Conservation (phyloP, 2,329 filamentous ascomycete genomes). For the Aspergillus sp. region DNA sequence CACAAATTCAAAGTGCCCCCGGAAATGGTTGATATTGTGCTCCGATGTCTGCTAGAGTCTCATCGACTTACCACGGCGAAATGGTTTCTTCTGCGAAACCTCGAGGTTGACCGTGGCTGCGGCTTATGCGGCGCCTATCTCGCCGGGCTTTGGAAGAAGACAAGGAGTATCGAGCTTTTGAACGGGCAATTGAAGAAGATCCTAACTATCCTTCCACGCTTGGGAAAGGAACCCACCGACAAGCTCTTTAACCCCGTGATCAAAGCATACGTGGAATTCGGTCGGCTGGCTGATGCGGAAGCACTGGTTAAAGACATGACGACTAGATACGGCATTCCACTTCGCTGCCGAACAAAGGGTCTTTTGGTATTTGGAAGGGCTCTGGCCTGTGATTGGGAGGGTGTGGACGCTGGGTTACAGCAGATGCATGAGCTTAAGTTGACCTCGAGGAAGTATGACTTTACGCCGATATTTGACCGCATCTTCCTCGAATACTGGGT, state of each 20-base stretch:
- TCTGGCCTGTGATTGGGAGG: conserved; percentile 42
- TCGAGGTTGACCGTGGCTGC: conserved; percentile 37
- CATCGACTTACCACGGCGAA: conserved; percentile 41
- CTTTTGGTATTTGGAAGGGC: conserved; percentile 41
- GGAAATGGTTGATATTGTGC: conserved; percentile 37
- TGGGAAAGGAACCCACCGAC: conserved; percentile 36
- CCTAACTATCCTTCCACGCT: conserved; percentile 27
- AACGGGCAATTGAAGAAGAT: conserved; percentile 37
- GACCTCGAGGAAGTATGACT: conserved; percentile 31
- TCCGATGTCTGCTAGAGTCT: conserved; percentile 42
- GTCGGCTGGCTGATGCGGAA: conserved; percentile 37
- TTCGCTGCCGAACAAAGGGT: conserved; percentile 38
- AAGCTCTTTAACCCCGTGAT: conserved; percentile 45
- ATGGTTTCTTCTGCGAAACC: conserved; percentile 34
- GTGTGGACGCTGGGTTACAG: conserved; percentile 40
- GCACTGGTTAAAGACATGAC: conserved; percentile 39
- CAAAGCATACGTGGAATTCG: conserved; percentile 42
- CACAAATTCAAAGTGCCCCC: conserved; percentile 31
- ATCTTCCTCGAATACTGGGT: conserved; percentile 46
- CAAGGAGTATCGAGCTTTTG: conserved; percentile 38
- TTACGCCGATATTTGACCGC: conserved; percentile 39
- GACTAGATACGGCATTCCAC: conserved; percentile 29
- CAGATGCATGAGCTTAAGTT: conserved; percentile 39
- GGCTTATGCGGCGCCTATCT: conserved; percentile 41
- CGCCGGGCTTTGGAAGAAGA: conserved; percentile 42